A percentile compares a stretch with the other conserved stretches of the same genome.
Conservation (phyloP, 441 rosid genomes). For the Pelargonium exstipulatum region DNA sequence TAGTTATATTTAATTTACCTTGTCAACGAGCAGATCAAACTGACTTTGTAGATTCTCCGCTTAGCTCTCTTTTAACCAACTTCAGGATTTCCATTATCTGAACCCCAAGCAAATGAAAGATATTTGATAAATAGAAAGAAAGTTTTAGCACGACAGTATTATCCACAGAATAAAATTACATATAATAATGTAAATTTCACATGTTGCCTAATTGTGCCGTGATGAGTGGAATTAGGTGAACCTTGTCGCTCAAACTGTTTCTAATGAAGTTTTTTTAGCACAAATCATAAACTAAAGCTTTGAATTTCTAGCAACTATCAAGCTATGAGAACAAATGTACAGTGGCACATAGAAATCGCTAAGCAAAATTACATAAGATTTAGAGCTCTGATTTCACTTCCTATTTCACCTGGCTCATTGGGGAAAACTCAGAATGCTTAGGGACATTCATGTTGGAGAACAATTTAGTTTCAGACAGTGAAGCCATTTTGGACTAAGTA, state of each 20-base stretch:
- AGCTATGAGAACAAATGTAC: neutral
- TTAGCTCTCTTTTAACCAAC: constrained; percentile 75
- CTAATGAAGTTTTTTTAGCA: neutral
- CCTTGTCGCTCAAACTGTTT: neutral
- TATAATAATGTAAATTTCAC: neutral
- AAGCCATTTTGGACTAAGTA: no score
- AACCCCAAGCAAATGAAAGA: constrained; percentile 14
- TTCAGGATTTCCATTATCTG: constrained; percentile 83
- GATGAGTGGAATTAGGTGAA: neutral
- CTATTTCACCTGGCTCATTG: no score
- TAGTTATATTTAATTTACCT: constrained; percentile 17
- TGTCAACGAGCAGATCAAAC: constrained; percentile 26
- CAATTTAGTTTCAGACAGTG: no score
- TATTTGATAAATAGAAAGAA: neutral
- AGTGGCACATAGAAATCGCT: no score
- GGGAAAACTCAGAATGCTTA: no score
- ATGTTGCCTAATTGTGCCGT: neutral
- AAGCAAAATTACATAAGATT: no score
- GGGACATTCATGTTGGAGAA: no score
- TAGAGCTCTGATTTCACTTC: no score
- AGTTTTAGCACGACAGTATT: neutral
- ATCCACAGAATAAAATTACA: neutral
- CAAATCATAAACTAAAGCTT: neutral
- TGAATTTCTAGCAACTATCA: neutral
- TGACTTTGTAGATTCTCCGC: constrained; percentile 47